A percentile compares a stretch with the other conserved stretches of the same genome.
Conservation (phyloP, 2,329 filamentous ascomycete species). For the Fusarium multiceps region DNA sequence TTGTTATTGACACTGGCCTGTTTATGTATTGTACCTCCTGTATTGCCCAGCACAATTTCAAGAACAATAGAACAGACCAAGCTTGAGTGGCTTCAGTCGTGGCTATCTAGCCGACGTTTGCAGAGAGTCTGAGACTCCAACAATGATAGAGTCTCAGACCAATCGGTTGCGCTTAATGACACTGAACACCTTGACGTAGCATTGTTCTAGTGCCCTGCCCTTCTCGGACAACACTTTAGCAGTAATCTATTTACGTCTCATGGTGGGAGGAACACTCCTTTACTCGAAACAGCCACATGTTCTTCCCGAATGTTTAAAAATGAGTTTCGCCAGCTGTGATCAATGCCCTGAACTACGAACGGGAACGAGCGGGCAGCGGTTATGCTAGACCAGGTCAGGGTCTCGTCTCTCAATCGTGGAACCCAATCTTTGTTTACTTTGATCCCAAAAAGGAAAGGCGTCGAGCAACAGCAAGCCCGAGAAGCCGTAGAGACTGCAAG, state of each 20-base stretch:
- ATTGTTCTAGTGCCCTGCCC: background rate
- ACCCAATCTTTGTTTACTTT: conserved; percentile 19
- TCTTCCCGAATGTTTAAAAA: background rate
- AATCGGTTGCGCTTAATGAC: conserved; percentile 26
- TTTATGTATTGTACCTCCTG: background rate
- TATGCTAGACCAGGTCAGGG: conserved; percentile 24
- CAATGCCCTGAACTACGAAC: background rate
- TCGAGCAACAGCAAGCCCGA: background rate
- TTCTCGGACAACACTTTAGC: background rate
- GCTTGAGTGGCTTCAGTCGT: background rate
- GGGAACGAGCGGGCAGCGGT: conserved; percentile 15
- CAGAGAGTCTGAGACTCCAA: background rate
- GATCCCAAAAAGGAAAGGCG: background rate
- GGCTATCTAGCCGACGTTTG: background rate
- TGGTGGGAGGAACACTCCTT: background rate
- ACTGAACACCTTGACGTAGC: background rate
- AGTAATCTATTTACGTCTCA: background rate
- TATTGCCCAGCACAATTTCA: background rate
- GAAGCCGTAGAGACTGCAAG: fast-evolving
- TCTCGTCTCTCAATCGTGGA: background rate
- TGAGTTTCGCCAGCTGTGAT: background rate
- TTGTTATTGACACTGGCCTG: background rate
- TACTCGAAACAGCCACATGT: background rate
- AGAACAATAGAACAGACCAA: background rate
- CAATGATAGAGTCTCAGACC: background rate